Base-by-base conservation (phyloP, 2,329 filamentous ascomycete genomes). In the Xylariales sp. region DNA sequence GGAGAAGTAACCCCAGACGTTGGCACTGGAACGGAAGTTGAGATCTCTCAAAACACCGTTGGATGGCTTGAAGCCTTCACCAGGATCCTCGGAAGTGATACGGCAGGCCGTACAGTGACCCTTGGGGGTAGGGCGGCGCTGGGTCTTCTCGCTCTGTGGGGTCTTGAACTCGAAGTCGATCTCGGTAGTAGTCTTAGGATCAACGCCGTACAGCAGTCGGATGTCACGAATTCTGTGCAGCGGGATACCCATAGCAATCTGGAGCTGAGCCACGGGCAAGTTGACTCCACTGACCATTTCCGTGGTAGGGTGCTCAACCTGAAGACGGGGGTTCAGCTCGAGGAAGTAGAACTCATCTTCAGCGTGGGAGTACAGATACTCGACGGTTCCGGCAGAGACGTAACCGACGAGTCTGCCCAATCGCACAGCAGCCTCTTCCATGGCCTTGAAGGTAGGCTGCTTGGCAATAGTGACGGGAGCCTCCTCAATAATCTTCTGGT, bases 341-440 rank as follows among this genome's bases (percentile, higher is more conserved):
- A 98, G 74, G 74, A 98, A 98, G 78, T 97, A 98, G 73, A 98
- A 98, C 67, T 95, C 93, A 76, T 97, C 89, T 52, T 98, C 93
- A 14, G 88, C 74, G 66, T 98, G 89, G 29, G 93, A 98, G 75
- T 98, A 98, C 33, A 98, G 80, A 65, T 98, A 98, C 70, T 98
- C 93, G 43, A 98, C 94, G 21, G 93, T 98, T 75, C 93, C 93
- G 16, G 93, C 93, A 12, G 93, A 98, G 54, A 98, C 94, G 69
- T 98, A 98, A 53, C 93, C 93, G 59, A 98, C 93, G 28, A 98
- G 80, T 60, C 81, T 85, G 55, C 93, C 93, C 24, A 98, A 80
- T 52, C 93, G 88, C 32, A 98, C 93, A 33, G 93, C 93, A 29
- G 93, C 91, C 54, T 90, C 84, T 70, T 97, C 94, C 93, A 98